Evolutionary conservation across 768 basidiomycete species (phyloP), one percentile per base, ranked within the genome.

Genomic region (Cubamyces lactineus): DNA sequence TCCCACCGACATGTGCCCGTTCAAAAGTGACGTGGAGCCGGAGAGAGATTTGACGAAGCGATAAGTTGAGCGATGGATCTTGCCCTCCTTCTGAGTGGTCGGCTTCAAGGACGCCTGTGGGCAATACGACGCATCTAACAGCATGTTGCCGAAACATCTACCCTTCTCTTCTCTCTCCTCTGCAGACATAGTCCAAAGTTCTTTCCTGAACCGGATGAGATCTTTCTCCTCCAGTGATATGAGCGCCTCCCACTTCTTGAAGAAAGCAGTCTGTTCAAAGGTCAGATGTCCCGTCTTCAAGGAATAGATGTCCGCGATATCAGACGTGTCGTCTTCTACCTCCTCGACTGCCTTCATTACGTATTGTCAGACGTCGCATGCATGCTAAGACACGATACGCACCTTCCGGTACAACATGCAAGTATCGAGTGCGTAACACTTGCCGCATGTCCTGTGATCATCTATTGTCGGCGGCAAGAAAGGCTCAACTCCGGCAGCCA

Each of bases 341-440:
- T 82, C 77, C 65, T 94, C 93, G 6, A 91, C 84, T 5, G 89
- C 84, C 89, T 92, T 58, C 19, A 56, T 54, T 13, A 66, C 3
- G 53, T 65, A 69, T 19, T 59, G 23, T 19, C 26, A 21, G 39
- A 56, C 21, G 40, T 50, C n/a, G 49, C 5, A n/a, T 5, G 49
- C 6, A 64, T 16, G 0, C 39, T 6, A 24, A 54, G 9, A 6
- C 39, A 23, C 17, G 11, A 23, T 11, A 46, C 50, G 30, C 62
- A 88, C 92, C 81, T 89, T 91, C 46, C 96, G 89, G 76, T 95
- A 98, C 12, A 99, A 80, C 89, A 98, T 94, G 74, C 97, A 98
- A 1, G 86, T 82, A 68, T 99, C 93, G 6, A 91, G 75, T 0
- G 84, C 80, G 70, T 87, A 98, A 70, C 97, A 98, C 51, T 79